Evolutionary conservation across 768 basidiomycete genomes (phyloP).

Genomic region (Pleurotus cornucopiae): DNA sequence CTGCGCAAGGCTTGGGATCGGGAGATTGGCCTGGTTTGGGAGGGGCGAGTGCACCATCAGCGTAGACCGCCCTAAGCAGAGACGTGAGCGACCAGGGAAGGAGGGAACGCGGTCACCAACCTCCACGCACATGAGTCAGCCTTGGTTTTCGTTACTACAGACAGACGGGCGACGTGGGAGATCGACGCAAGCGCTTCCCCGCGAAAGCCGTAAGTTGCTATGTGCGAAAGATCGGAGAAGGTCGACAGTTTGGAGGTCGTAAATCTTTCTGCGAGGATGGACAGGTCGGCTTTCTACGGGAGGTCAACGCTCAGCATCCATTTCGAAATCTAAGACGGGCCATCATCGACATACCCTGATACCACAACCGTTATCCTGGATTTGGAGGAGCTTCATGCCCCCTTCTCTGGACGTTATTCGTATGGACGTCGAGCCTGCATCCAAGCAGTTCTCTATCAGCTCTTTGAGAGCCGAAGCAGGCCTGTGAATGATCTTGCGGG

Average conservation of each 20-base stretch:
- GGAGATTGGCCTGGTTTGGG: slow-evolving; percentile 64
- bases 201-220: slow-evolving; percentile 93
- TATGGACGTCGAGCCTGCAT: slow-evolving; percentile 86
- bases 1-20: slow-evolving; percentile 88
- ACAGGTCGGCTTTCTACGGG: slow-evolving; percentile 76
- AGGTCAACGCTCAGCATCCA: not conserved
- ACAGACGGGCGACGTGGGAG: slow-evolving; percentile 87
- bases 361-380: slow-evolving; percentile 95
- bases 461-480: slow-evolving; percentile 97
- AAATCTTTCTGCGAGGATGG: slow-evolving; percentile 90
- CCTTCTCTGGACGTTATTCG: slow-evolving; percentile 91
- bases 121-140: slow-evolving; percentile 86
- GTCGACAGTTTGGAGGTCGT: slow-evolving; percentile 90
- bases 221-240: slow-evolving; percentile 80
- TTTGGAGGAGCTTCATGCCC: slow-evolving; percentile 90
- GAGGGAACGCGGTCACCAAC: slow-evolving; percentile 42
- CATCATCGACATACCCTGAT: slow-evolving; percentile 62
- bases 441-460: slow-evolving; percentile 91
- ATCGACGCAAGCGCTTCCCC: slow-evolving; percentile 97
- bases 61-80: slow-evolving; percentile 66
- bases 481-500: slow-evolving; percentile 73
- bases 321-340: not conserved
- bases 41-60: slow-evolving; percentile 70
- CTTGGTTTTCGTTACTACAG: slow-evolving; percentile 88
- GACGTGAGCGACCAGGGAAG: slow-evolving; percentile 1